Base-by-base conservation (phyloP, 352 stramenopile genomes). In the Globisporangium mamillatum region DNA sequence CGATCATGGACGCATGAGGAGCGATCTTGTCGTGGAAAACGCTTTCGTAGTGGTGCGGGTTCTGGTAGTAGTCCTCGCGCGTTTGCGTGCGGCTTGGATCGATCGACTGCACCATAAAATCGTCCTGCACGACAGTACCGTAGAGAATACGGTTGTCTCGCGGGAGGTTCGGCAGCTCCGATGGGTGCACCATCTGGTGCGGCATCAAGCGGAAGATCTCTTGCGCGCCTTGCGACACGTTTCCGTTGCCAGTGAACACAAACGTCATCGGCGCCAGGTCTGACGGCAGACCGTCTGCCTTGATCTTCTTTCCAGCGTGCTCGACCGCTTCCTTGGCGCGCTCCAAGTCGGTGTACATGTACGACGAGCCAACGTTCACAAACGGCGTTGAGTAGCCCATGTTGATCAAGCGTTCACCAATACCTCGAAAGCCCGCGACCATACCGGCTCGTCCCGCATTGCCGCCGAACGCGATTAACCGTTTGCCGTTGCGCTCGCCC, bases 151-250 rank as follows among this genome's bases (percentile, higher is more conserved):
- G 79, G 46, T 79, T 89, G 61, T 84, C 79, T 10, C 73, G 73
- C 14, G 85, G 89, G 36, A 97, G 71, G n/a, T 87, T 78, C 8
- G 79, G 70, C 9, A 98, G 78, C 70, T 98, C 91, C 0, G 92
- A 92, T 12, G 90, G 86, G 18, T 92, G 68, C 63, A 99, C 91
- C 79, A 95, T 96, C 74, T 98, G 82, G 73, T 98, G 95, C 18
- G 96, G 96, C 76, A 99, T 91, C 54, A 98, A 79, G 55, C 90
- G 72, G 72, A 98, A 98, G 57, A 99, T 94, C 75, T 98, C 93
- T 55, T 97, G 89, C n/a, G 94, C 94, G 7, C 96, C 97, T 65
- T 95, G 84, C 20, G 93, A 95, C 8, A 98, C 97, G 75, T 98
- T 98, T 36, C 97, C 97, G 60, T 92, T 93, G 66, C 93, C 93